Evolutionary conservation across 2,329 filamentous ascomycete species (phyloP).

Genomic region (Stemphylium vesicarium): DNA sequence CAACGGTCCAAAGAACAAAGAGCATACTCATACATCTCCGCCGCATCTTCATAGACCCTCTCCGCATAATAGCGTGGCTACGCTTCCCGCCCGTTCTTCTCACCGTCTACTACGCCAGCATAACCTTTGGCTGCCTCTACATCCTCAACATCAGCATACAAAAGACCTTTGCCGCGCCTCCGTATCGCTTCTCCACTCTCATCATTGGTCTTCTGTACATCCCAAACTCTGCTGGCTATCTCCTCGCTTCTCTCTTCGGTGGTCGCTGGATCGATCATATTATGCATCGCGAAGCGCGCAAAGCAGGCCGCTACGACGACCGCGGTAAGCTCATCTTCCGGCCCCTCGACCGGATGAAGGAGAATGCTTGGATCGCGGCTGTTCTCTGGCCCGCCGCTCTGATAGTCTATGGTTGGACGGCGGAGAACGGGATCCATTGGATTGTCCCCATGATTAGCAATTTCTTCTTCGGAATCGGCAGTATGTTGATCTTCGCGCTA

Average conservation of each 20-base stretch:
- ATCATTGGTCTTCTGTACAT: constrained; percentile 50
- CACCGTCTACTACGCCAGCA: constrained; percentile 50
- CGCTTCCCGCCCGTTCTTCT: constrained; percentile 48
- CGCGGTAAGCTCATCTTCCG: constrained; percentile 44
- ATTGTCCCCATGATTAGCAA: constrained; percentile 48
- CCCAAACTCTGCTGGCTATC: constrained; percentile 46
- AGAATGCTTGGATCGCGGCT: constrained; percentile 50
- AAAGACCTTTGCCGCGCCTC: constrained; percentile 40
- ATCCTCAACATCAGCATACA: constrained; percentile 51
- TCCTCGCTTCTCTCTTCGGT: constrained; percentile 44
- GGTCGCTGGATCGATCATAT: constrained; percentile 51
- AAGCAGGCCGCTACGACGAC: constrained; percentile 45
- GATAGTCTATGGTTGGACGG: constrained; percentile 49
- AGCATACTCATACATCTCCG: constrained; percentile 34
- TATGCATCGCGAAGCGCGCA: constrained; percentile 49
- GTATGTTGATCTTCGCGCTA: constrained; percentile 49
- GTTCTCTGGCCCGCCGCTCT: constrained; percentile 46
- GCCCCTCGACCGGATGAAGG: constrained; percentile 50
- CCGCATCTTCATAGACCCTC: constrained; percentile 49
- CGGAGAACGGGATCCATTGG: constrained; percentile 41
- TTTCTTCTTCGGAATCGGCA: constrained; percentile 51
- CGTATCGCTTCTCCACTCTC: constrained; percentile 46
- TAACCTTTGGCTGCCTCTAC: constrained; percentile 49
- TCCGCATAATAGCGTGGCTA: constrained; percentile 48
- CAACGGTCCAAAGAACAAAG: constrained; percentile 42